Percentiles rank a stretch among this genome's conserved stretches.
Conservation (phyloP, 805 yeast species). For the Kodamaea hsintzibuensis region DNA sequence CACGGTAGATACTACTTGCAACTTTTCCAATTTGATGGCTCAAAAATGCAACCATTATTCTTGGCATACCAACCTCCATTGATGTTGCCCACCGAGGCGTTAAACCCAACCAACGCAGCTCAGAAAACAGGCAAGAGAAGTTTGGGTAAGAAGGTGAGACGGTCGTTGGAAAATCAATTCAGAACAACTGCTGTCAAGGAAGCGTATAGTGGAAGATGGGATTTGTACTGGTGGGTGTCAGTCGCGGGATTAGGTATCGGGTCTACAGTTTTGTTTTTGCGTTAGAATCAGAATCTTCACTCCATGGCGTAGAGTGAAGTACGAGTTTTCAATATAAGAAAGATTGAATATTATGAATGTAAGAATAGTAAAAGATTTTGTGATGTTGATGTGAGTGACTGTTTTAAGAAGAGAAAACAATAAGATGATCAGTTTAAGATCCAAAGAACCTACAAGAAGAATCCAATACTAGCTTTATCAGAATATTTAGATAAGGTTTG, state of each 20-base stretch:
- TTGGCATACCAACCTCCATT: slow-evolving; percentile 91
- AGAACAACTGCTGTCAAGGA: slow-evolving; percentile 72
- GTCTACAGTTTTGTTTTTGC: slow-evolving; percentile 36
- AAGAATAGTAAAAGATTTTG: no score
- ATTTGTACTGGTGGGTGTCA: slow-evolving; percentile 58
- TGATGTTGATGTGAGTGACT: no score
- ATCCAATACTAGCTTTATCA: no score
- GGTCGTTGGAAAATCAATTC: slow-evolving; percentile 77
- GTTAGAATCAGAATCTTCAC: slow-evolving; percentile 12
- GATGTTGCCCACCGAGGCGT: slow-evolving; percentile 91
- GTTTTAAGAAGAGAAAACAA: no score
- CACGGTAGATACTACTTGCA: slow-evolving; percentile 81
- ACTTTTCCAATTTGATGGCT: slow-evolving; percentile 75
- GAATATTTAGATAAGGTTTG: no score
- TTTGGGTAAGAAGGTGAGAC: slow-evolving; percentile 42
- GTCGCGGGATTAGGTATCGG: slow-evolving; percentile 45
- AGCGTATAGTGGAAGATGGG: slow-evolving; percentile 31
- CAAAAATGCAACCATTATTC: slow-evolving; percentile 82
- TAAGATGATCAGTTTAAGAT: no score
- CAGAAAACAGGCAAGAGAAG: slow-evolving; percentile 41
- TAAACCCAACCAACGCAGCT: slow-evolving; percentile 74
- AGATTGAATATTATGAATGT: no score
- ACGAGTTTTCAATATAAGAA: not conserved
- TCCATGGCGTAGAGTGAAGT: no score
- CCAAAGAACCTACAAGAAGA: no score